A percentile compares a stretch with the other conserved stretches of the same genome.
Evolutionary conservation across 2,329 filamentous ascomycete species (phyloP).

Genomic region (Claviceps capensis): DNA sequence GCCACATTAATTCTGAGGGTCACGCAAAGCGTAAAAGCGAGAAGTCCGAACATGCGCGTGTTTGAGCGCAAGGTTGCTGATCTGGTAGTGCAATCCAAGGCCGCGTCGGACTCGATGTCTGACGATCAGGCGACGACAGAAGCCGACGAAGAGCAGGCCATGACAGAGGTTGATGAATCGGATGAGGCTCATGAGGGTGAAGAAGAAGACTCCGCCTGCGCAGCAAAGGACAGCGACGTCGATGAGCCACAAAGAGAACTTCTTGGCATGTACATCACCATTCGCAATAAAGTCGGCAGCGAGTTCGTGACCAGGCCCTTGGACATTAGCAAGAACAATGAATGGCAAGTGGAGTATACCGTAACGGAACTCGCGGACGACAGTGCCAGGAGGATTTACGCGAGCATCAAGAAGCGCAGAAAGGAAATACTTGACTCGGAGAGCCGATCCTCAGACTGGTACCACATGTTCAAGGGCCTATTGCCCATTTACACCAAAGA

Average conservation of each 20-base stretch:
- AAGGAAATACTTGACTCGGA: conserved; percentile 28
- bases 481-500: conserved; percentile 28
- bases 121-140: not conserved
- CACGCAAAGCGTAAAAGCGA: conserved; percentile 31
- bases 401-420: conserved; percentile 41
- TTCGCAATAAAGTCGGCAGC: conserved; percentile 61
- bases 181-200: not conserved
- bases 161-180: not conserved
- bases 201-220: not conserved
- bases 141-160: not conserved
- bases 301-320: conserved; percentile 45
- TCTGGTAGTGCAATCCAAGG: conserved; percentile 27
- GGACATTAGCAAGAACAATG: conserved; percentile 20
- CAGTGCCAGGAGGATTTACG: conserved; percentile 39
- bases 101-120: not conserved
- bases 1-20: conserved; percentile 39
- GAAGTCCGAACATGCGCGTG: conserved; percentile 26
- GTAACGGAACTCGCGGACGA: conserved; percentile 44
- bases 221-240: not conserved
- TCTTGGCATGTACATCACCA: conserved; percentile 56
- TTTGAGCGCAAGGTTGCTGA: conserved; percentile 39
- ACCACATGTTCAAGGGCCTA: conserved; percentile 30
- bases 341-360: conserved; percentile 71
- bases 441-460: conserved; percentile 28
- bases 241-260: conserved; percentile 23